Evolutionary conservation across 768 basidiomycete genomes (phyloP), one percentile per base, ranked within the genome.

Genomic region (Xerocomus potaroensis): DNA sequence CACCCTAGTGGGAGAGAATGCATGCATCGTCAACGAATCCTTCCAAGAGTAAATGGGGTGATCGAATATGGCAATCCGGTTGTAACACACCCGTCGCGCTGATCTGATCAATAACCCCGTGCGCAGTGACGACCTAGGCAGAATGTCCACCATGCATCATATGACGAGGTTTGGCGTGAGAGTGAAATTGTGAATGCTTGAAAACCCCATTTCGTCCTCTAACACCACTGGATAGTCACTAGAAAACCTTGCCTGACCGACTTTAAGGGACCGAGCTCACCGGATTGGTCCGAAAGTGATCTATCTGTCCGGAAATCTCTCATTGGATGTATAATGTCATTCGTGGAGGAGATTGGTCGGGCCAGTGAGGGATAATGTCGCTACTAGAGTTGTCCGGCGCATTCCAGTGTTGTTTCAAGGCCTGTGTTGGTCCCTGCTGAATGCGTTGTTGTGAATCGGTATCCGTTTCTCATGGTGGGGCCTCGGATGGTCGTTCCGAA

Each of bases 11-110:
- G 5, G 44, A 43, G 27, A 75, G 34, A 8, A 72, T 39, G 46
- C 74, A 77, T 5, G 71, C 70, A 48, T 75, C 77, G 24, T 76
- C 71, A 19, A 78, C 58, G 18, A 54, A 53, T 26, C 69, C 72
- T 49, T 62, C 59, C 1, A 49, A 48, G 11, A 55, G 59, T 23
- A 30, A 48, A 41, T 47, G 18, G 27, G 61, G 60, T n/a, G 53
- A 57, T 38, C 51, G 62, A 47, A 57, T 32, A n/a, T 43, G 41
- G 19, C 27, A 39, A 44, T 41, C 39, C 26, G 53, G 52, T 39
- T 60, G 57, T 8, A 63, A 47, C 21, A 42, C 11, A 32, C 32
- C 37, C 4, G 59, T 41, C 51, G 64, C 52, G n/a, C 11, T 16
- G 21, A 69, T 37, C 15, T 57, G 42, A 40, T 70, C 67, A 31